Evolutionary conservation across 2,329 filamentous ascomycete genomes (phyloP), one percentile per base, ranked within the genome.

Genomic region (Colletotrichum graminicola): DNA sequence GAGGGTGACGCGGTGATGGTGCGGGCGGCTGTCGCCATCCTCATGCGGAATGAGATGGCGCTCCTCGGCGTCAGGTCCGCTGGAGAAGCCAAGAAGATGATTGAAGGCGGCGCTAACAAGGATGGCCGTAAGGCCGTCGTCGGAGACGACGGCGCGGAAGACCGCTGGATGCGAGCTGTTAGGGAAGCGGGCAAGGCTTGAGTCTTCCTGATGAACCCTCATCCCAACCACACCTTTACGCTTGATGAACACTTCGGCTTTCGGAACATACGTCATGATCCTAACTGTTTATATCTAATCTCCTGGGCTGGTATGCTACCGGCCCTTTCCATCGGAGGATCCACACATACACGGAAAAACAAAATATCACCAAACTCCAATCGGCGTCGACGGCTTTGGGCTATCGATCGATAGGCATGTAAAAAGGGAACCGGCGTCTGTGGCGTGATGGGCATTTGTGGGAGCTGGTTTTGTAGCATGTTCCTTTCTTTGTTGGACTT

Each of bases 1-100:
- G 94, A 97, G 77, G 93, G 93, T 34, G 94, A 97, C 74, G 85
- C 88, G 1, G 84, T 93, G 1, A 83, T 95, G 0, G 87, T 95
- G 8, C 84, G 93, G 0, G 92, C 92, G 1, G 92, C 89, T 0
- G 90, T 94, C 0, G 93, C 91, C 0, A 83, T 93, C 23, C 79
- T 96, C 26, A 75, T 88, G 6, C 82, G 84, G 39, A 83, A 82
- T 23, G 88, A 90, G 76, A 87, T 87, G 80, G 77, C 82, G 1
- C 79, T 90, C 3, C 82, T 90, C 1, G 82, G 84, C 11, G 81
- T 85, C 14, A 83, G 82, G 74, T 85, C 80, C 2, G 75, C 80
- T 0, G 80, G 79, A 0, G 87, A 88, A 61, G 81, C 89, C 7
- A 79, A 79, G 66, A 75, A 77, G 2, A 78, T 86, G 69, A 76